phyloP scores from a whole-genome alignment of 352 stramenopile species.

The Pythium insidiosum region DNA sequence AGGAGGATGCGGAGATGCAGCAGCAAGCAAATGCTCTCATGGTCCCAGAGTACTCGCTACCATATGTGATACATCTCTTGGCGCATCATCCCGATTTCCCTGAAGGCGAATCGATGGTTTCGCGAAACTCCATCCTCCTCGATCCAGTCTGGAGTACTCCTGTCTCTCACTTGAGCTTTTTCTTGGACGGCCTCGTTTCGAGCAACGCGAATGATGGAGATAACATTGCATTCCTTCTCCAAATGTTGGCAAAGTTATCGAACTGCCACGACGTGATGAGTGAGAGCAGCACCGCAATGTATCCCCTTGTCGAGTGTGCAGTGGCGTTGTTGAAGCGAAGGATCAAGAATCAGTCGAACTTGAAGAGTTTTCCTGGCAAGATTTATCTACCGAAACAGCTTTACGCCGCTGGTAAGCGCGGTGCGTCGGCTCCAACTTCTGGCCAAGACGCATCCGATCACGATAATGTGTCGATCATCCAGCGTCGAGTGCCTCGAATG shows the following conservation, averaged over 20 bases:
- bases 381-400: slow-evolving; percentile 80
- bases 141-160: slow-evolving; percentile 42
- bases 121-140: slow-evolving; percentile 23
- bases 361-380: slow-evolving; percentile 75
- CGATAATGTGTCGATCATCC: too few species aligned
- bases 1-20: slow-evolving; percentile 11
- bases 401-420: slow-evolving; percentile 17
- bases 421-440: too few species aligned
- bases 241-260: slow-evolving; percentile 72
- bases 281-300: slow-evolving; percentile 34
- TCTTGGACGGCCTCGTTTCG: slow-evolving; percentile 65
- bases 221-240: slow-evolving; percentile 83
- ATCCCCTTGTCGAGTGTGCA: slow-evolving; percentile 52
- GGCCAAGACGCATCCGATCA: too few species aligned
- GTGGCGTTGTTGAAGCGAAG: slow-evolving; percentile 63
- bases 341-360: slow-evolving; percentile 80
- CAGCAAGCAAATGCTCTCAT: slow-evolving; percentile 44
- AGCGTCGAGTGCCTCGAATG: slow-evolving; percentile 16
- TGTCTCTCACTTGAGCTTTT: slow-evolving; percentile 52
- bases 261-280: slow-evolving; percentile 55
- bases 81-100: slow-evolving; percentile 70
- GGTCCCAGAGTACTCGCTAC: slow-evolving; percentile 75
- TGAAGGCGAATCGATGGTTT: slow-evolving; percentile 19
- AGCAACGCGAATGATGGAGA: slow-evolving; percentile 38
- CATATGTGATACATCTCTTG: slow-evolving; percentile 80